A percentile compares a stretch with the other conserved stretches of the same genome.
Evolutionary conservation across 371 early-diverging fungal genomes (phyloP).

Genomic region (Apophysomyces ossiformis): DNA sequence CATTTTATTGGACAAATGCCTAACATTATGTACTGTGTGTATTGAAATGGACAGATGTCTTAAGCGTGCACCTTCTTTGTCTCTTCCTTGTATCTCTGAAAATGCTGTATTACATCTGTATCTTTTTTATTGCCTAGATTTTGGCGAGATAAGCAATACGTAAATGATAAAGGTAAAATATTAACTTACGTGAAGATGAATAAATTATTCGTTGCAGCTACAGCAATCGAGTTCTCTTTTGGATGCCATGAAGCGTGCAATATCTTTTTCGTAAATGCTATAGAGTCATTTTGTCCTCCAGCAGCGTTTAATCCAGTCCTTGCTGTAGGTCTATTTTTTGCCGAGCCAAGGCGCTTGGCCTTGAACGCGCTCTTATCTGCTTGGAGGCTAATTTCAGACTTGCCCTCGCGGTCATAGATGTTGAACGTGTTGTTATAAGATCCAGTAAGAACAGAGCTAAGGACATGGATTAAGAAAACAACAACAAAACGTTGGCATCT

Average conservation of each 20-base stretch:
- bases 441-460: slow-evolving; percentile 82
- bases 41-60: too few relatives aligned
- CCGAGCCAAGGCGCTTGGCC: slow-evolving; percentile 78
- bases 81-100: too few relatives aligned
- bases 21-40: neutral
- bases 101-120: too few relatives aligned
- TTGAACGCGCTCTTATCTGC: slow-evolving; percentile 97
- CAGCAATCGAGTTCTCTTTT: slow-evolving; percentile 90
- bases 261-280: slow-evolving; percentile 94
- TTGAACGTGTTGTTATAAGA: slow-evolving; percentile 97
- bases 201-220: slow-evolving; percentile 97
- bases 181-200: slow-evolving; percentile 83
- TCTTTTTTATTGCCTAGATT: too few relatives aligned
- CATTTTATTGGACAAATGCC: slow-evolving; percentile 13
- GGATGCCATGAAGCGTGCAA: slow-evolving; percentile 98
- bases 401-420: slow-evolving; percentile 77
- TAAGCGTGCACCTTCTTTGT: too few relatives aligned
- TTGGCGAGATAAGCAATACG: too few relatives aligned
- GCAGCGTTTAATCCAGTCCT: slow-evolving; percentile 12
- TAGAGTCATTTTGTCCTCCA: slow-evolving; percentile 55
- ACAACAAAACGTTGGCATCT: neutral
- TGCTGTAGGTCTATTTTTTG: slow-evolving; percentile 51
- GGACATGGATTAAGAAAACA: neutral
- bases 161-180: neutral
- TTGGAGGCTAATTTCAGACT: slow-evolving; percentile 85